phyloP scores from a whole-genome alignment of 2,329 filamentous ascomycete genomes.

The Nemania serpens region DNA sequence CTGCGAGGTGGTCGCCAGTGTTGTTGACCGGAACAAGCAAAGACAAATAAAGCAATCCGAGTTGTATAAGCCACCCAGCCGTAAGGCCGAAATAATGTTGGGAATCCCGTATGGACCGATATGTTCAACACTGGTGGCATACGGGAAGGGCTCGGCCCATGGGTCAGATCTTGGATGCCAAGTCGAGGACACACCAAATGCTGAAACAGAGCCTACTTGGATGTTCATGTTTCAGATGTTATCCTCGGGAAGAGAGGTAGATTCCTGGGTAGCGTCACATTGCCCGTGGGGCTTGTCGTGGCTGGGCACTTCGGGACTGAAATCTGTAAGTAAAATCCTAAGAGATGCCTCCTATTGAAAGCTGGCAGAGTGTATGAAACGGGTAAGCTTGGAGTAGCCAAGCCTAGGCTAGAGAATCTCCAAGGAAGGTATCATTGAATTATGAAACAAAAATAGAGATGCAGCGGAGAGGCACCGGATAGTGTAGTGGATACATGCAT shows the following conservation, averaged over 20 bases:
- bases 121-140: conserved; percentile 10
- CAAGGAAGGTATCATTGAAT: conserved; percentile 31
- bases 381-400: background rate
- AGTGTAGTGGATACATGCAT: conserved; percentile 3
- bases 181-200: conserved; percentile 26
- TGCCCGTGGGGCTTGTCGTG: conserved; percentile 27
- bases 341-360: conserved; percentile 14
- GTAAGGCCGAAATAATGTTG: conserved; percentile 10
- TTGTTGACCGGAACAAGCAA: background rate
- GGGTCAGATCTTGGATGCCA: conserved; percentile 14
- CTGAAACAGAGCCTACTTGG: conserved; percentile 36
- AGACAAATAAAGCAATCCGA: conserved; percentile 12
- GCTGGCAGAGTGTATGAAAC: conserved; percentile 31
- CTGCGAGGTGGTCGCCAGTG: background rate
- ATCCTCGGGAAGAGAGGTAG: conserved; percentile 23
- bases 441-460: conserved; percentile 31
- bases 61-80: conserved; percentile 3
- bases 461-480: conserved; percentile 4
- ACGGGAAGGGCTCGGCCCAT: conserved; percentile 22
- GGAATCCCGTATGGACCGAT: conserved; percentile 16
- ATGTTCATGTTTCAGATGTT: conserved; percentile 37
- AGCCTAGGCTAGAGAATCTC: conserved; percentile 24
- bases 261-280: conserved; percentile 29
- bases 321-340: conserved; percentile 27
- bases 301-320: conserved; percentile 26